A percentile compares a stretch with the other conserved stretches of the same genome.
Conservation (phyloP, 164 flowering plant species). For the Vitis labrusca region DNA sequence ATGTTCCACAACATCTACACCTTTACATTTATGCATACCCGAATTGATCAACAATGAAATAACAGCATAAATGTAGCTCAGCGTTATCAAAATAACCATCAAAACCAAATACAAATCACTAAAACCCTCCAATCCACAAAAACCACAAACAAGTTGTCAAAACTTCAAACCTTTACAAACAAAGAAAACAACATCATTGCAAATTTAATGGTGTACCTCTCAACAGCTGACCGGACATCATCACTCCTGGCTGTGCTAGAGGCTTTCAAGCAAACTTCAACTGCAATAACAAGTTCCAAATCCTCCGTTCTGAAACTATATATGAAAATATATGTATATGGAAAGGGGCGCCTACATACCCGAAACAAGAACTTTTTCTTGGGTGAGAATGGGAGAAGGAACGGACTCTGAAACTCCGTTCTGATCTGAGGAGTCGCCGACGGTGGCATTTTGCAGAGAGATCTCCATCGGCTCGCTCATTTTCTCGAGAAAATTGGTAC, state of each 20-base stretch:
- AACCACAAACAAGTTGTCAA: too few species aligned
- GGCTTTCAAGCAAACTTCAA: slow-evolving; percentile 85
- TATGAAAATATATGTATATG: too few species aligned
- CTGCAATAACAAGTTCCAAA: slow-evolving; percentile 33
- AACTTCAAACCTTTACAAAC: too few species aligned
- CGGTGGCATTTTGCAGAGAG: slow-evolving; percentile 28
- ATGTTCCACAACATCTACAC: too few species aligned
- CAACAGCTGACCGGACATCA: slow-evolving; percentile 71
- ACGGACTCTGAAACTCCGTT: slow-evolving; percentile 30
- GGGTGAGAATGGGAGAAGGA: slow-evolving; percentile 28
- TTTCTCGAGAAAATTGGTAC: slow-evolving; percentile 7
- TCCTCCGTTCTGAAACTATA: not conserved
- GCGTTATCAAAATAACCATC: too few species aligned
- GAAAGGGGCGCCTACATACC: slow-evolving; percentile 32
- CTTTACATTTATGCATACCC: too few species aligned
- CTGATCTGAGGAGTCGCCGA: slow-evolving; percentile 20
- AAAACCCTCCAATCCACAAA: too few species aligned
- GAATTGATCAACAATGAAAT: too few species aligned
- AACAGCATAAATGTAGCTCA: too few species aligned
- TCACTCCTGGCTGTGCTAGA: slow-evolving; percentile 79
- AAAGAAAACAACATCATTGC: too few species aligned
- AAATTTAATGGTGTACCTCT: slow-evolving; percentile 46
- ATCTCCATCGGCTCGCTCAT: slow-evolving; percentile 79
- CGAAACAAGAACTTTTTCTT: slow-evolving; percentile 70
- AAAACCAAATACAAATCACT: too few species aligned